These are phyloP conservation scores for Flaveria sonorensis DNA, from an alignment of 129 eudicot species.

Conservation along the genomic window DNA sequence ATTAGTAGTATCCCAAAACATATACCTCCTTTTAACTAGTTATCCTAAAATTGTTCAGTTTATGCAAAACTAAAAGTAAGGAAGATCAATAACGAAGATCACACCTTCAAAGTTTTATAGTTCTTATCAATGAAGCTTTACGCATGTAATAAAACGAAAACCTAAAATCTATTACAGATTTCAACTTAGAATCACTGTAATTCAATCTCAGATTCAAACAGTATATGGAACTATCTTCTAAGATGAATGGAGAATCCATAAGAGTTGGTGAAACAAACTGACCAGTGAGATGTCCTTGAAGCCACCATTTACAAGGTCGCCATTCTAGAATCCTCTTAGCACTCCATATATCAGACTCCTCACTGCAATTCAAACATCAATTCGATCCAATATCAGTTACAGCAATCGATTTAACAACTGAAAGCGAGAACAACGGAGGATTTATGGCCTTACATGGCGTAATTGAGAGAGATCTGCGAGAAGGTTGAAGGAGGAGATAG, in stretches of 20 bases:
- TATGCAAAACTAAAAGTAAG: too few relatives aligned
- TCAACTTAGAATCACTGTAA: not conserved
- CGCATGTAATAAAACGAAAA: not conserved
- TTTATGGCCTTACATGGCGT: constrained; percentile 34
- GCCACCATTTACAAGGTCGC: constrained; percentile 95
- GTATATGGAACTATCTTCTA: not conserved
- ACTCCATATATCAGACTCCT: constrained; percentile 64
- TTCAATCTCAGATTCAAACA: not conserved
- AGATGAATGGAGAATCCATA: not conserved
- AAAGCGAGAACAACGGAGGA: not conserved
- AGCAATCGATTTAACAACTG: not conserved
- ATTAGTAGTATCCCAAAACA: too few relatives aligned
- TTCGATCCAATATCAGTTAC: not conserved
- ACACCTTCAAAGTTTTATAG: not conserved
- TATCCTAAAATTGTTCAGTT: constrained; percentile 1
- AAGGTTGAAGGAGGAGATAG: constrained; percentile 55
- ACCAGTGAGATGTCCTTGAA: constrained; percentile 63
- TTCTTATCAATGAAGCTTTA: not conserved
- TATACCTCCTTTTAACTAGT: not conserved
- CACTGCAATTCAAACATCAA: constrained; percentile 23
- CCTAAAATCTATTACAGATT: not conserved
- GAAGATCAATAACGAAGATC: not conserved
- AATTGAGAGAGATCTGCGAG: constrained; percentile 35
- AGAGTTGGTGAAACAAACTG: constrained; percentile 24
- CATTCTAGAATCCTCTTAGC: constrained; percentile 60